phyloP scores from a whole-genome alignment of 139 green algal species.

The Trebouxia sp. region DNA sequence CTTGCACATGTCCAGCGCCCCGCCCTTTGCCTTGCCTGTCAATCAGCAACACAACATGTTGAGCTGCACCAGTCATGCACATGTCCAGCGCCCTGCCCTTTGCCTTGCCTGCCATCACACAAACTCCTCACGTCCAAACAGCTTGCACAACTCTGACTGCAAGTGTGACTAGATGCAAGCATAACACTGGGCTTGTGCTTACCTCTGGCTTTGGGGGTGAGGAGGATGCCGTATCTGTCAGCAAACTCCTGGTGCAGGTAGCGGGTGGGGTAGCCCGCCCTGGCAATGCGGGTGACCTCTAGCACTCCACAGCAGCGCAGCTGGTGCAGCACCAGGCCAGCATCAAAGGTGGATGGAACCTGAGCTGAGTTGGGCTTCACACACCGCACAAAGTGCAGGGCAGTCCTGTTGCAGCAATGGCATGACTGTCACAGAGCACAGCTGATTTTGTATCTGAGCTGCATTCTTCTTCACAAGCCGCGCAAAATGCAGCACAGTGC shows the following conservation, averaged over 20 bases:
- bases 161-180: not conserved
- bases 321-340: conserved; percentile 83
- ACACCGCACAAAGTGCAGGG: conserved; percentile 96
- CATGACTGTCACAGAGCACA: not conserved
- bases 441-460: not conserved
- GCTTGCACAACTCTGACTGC: not conserved
- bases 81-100: not conserved
- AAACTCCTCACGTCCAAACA: not conserved
- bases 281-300: conserved; percentile 90
- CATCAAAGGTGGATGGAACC: conserved; percentile 69
- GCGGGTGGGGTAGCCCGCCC: conserved; percentile 91
- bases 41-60: too few species aligned
- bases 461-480: not conserved
- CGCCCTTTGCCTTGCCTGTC: conserved; percentile 28
- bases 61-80: not conserved
- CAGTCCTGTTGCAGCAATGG: conserved; percentile 45
- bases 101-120: too few species aligned
- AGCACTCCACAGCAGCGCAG: conserved; percentile 95
- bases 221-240: conserved; percentile 78
- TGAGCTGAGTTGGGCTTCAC: conserved; percentile 92
- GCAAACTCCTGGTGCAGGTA: conserved; percentile 82
- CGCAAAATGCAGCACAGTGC: not conserved
- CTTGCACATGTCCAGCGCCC: conserved; percentile 47
- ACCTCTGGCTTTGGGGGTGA: conserved; percentile 33
- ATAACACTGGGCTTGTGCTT: not conserved